Evolutionary conservation across 208 protist genomes (phyloP), one percentile per base, ranked within the genome.

Genomic region (Angomonas ambiguus): DNA sequence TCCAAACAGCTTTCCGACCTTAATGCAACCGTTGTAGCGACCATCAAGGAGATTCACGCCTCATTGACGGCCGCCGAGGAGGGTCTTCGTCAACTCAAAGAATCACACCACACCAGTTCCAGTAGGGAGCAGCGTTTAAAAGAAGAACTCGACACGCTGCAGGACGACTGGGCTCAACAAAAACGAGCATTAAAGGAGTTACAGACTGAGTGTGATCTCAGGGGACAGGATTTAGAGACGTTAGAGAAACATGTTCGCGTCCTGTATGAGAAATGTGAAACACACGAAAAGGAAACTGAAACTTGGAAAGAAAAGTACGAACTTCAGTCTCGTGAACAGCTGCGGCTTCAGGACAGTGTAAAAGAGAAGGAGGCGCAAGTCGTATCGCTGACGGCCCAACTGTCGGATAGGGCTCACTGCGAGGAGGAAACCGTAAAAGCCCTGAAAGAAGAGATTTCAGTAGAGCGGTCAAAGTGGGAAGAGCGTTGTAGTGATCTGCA

Each of bases 121-220:
- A n/a, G n/a, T n/a, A n/a, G n/a, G n/a, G n/a, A n/a, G n/a, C n/a
- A n/a, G n/a, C n/a, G n/a, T n/a, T 73, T 85, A 5, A 73, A 82
- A 62, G 70, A 78, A n/a, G 69, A 72, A n/a, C 82, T 74, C 41
- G 70, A 73, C 13, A 78, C 73, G 32, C 80, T 86, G 42, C 71
- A 82, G 64, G 59, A 62, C 1, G 55, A 75, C 51, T 57, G 76
- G 1, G 20, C 13, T 10, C 55, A 49, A 11, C 34, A 62, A 8
- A 45, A 51, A 30, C 3, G 5, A 31, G 49, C 51, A 41, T 59
- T 74, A 31, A 32, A 67, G 56, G 76, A 76, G 53, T 49, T 72
- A 6, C 68, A 62, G 51, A 65, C 62, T 34, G 79, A 85, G 76
- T 85, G 75, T 55, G 61, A 79, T 33, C 69, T 71, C 55, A 71